Base-by-base conservation (phyloP, 2,329 filamentous ascomycete species). In the Corinectria fuckeliana region DNA sequence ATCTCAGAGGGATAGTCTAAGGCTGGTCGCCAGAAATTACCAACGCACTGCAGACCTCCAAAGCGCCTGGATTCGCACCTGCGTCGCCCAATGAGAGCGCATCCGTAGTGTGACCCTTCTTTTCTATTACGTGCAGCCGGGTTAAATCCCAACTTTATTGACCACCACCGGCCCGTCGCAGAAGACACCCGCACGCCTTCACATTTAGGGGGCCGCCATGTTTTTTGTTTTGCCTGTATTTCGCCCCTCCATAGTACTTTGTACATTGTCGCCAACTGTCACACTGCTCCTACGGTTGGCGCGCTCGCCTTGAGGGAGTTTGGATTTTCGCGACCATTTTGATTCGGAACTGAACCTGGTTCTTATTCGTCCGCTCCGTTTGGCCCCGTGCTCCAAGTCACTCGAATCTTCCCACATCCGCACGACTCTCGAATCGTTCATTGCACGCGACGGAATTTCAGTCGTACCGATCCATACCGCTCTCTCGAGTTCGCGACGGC, bases 81-180 rank as follows among this genome's bases (percentile, higher is more conserved):
- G 11, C 18, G 20, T 21, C 28, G 51, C 21, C 59, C 59, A 62
- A 62, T 62, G 14, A 50, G 55, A 52, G 30, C 10, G 41, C 51
- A 26, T 28, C 38, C 23, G 44, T 62, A 48, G 41, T 36, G 39
- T 34, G 32, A 26, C 20, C 54, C 45, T 51, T 59, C 49, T 38
- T 55, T 59, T 55, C 48, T 49, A 58, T 61, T 61, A 58, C 59
- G 44, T 56, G 50, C 59, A 59, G 55, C 25, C 30, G 53, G 54
- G 21, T 50, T 28, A 54, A 55, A 54, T 36, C 28, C 34, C 51
- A 62, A 62, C 52, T 55, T 52, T 55, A 47, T 47, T 52, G 36
- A 25, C 52, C 52, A 30, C 34, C 52, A 32, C 45, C 38, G 21
- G 47, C 45, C 36, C 51, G 47, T 47, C 48, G 38, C 13, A 42